A percentile compares a stretch with the other conserved stretches of the same genome.
Conservation (phyloP, 1,139 yeast genomes). For the Wickerhamiella infanticola region DNA sequence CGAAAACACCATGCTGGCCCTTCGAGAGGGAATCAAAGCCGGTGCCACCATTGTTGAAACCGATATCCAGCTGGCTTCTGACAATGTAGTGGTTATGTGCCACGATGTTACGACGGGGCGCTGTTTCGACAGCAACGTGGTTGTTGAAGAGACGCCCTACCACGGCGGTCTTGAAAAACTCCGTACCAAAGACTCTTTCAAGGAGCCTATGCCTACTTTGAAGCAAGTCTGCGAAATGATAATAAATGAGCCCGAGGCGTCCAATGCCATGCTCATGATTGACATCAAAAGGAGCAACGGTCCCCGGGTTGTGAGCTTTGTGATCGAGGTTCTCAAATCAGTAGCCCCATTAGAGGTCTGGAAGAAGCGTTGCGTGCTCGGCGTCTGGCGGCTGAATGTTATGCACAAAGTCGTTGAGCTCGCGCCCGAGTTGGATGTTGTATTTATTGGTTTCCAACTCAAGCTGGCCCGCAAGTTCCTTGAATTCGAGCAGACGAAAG, state of each 20-base stretch:
- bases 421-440: constrained; percentile 32
- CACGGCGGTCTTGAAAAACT: constrained; percentile 35
- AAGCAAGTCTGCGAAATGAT: constrained; percentile 46
- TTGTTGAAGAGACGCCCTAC: constrained; percentile 27
- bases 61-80: constrained; percentile 59
- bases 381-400: constrained; percentile 65
- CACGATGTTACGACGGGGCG: constrained; percentile 54
- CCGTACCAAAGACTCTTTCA: constrained; percentile 32
- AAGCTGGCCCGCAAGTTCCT: constrained; percentile 24
- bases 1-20: constrained; percentile 67
- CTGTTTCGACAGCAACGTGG: constrained; percentile 34
- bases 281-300: constrained; percentile 70
- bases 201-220: constrained; percentile 46
- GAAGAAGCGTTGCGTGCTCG: constrained; percentile 55
- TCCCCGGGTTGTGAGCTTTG: constrained; percentile 37
- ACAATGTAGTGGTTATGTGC: constrained; percentile 56
- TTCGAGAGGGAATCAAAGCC: constrained; percentile 49
- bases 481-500: constrained; percentile 26
- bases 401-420: constrained; percentile 35
- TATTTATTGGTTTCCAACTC: constrained; percentile 38
- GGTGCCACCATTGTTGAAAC: constrained; percentile 71
- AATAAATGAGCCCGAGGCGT: constrained; percentile 25
- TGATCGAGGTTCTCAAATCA: constrained; percentile 34
- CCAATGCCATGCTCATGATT: constrained; percentile 42
- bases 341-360: constrained; percentile 38